Evolutionary conservation across 2,329 filamentous ascomycete genomes (phyloP).

Genomic region (Pochonia chlamydosporia): DNA sequence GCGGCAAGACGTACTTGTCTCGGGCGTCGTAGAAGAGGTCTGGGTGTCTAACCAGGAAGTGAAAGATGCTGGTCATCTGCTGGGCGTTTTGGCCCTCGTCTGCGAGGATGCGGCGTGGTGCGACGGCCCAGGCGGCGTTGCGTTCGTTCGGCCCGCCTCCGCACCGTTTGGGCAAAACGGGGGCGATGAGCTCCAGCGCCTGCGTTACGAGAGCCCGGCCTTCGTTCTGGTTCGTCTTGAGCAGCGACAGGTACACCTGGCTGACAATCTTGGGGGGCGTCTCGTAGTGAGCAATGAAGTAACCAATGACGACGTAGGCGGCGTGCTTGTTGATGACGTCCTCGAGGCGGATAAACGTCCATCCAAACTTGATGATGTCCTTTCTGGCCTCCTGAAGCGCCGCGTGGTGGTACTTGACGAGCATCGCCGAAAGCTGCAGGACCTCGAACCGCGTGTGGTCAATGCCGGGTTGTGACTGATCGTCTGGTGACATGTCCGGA

Average conservation of each 20-base stretch:
- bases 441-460: slow-evolving; percentile 96
- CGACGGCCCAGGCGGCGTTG: slow-evolving; percentile 81
- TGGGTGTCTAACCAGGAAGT: slow-evolving; percentile 89
- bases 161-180: slow-evolving; percentile 82
- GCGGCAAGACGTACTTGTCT: slow-evolving; percentile 83
- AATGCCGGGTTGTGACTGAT: slow-evolving; percentile 76
- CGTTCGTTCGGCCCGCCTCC: slow-evolving; percentile 63
- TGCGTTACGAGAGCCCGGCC: slow-evolving; percentile 88
- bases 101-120: slow-evolving; percentile 81
- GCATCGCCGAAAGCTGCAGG: slow-evolving; percentile 86
- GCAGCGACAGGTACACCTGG: slow-evolving; percentile 86
- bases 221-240: slow-evolving; percentile 93
- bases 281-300: slow-evolving; percentile 96
- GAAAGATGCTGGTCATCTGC: slow-evolving; percentile 95
- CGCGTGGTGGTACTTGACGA: slow-evolving; percentile 89
- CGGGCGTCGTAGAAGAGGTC: slow-evolving; percentile 92
- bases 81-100: slow-evolving; percentile 94
- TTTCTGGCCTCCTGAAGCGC: slow-evolving; percentile 89
- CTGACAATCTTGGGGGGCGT: slow-evolving; percentile 93
- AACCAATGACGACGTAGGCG: slow-evolving; percentile 92
- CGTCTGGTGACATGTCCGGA: slow-evolving; percentile 73
- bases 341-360: slow-evolving; percentile 97
- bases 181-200: slow-evolving; percentile 90
- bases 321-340: slow-evolving; percentile 99
- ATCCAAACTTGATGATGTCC: slow-evolving; percentile 98